These are phyloP conservation scores for Hortaea sp. DNA, from an alignment of 2,329 filamentous ascomycete species.

Conservation along the genomic window DNA sequence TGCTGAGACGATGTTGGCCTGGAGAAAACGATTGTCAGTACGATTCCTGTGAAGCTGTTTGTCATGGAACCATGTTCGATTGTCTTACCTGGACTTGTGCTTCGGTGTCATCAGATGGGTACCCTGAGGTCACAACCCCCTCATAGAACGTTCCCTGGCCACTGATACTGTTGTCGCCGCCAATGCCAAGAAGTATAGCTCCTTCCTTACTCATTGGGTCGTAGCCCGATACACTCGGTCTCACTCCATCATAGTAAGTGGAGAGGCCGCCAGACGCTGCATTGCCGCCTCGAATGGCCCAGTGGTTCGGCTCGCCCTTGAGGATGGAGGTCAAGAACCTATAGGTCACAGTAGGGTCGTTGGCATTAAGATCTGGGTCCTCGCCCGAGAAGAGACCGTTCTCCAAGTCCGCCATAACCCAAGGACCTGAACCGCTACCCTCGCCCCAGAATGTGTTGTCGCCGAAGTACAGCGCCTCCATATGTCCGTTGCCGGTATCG, in stretches of 20 bases:
- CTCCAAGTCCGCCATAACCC: slow-evolving; percentile 54
- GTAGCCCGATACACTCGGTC: slow-evolving; percentile 44
- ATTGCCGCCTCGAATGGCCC: slow-evolving; percentile 51
- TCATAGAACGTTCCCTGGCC: slow-evolving; percentile 48
- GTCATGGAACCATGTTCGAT: slow-evolving; percentile 40
- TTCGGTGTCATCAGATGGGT: slow-evolving; percentile 51
- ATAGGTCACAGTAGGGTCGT: slow-evolving; percentile 41
- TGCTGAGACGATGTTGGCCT: slow-evolving; percentile 30
- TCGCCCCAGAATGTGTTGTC: slow-evolving; percentile 44
- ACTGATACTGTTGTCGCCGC: slow-evolving; percentile 51
- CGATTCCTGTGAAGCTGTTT: neutral
- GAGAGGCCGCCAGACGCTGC: slow-evolving; percentile 44
- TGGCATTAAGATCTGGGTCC: slow-evolving; percentile 37
- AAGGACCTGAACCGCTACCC: slow-evolving; percentile 43
- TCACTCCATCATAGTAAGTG: slow-evolving; percentile 49
- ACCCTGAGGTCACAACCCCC: slow-evolving; percentile 54
- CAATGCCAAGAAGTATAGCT: slow-evolving; percentile 55
- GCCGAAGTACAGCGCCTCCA: slow-evolving; percentile 60
- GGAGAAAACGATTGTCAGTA: neutral
- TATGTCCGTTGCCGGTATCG: slow-evolving; percentile 51
- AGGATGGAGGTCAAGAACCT: slow-evolving; percentile 49
- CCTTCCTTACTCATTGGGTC: slow-evolving; percentile 54
- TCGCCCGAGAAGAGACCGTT: slow-evolving; percentile 54
- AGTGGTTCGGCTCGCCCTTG: slow-evolving; percentile 47
- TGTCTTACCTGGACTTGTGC: slow-evolving; percentile 22